phyloP scores from a whole-genome alignment of 768 basidiomycete species.

The Crepidotus variabilis region DNA sequence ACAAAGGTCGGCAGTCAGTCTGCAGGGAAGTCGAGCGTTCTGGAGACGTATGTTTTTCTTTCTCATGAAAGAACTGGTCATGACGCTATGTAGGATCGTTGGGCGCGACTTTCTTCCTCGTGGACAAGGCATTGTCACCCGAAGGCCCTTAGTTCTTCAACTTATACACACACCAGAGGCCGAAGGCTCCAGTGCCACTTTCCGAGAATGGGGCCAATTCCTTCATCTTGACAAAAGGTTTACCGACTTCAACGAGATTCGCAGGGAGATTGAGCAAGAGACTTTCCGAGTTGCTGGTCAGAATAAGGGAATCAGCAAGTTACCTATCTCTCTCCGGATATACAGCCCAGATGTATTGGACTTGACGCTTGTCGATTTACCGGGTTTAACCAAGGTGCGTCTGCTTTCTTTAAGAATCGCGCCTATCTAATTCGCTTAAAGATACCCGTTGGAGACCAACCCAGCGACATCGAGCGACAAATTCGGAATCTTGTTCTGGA shows the following conservation, averaged over 20 bases:
- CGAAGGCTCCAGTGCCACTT: slow-evolving; percentile 41
- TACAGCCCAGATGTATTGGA: slow-evolving; percentile 95
- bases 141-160: slow-evolving; percentile 92
- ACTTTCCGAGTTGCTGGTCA: slow-evolving; percentile 96
- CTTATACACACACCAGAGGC: slow-evolving; percentile 86
- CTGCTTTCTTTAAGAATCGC: background rate
- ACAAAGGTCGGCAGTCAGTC: slow-evolving; percentile 92
- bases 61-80: slow-evolving; percentile 1
- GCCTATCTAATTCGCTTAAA: slow-evolving; percentile 21
- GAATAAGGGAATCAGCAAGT: slow-evolving; percentile 96
- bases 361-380: slow-evolving; percentile 93
- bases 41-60: slow-evolving; percentile 75
- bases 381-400: slow-evolving; percentile 90
- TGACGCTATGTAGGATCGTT: slow-evolving; percentile 65
- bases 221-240: slow-evolving; percentile 94
- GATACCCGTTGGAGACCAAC: slow-evolving; percentile 97
- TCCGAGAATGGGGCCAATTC: slow-evolving; percentile 94
- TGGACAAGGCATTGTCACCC: slow-evolving; percentile 92
- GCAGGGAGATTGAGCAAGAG: slow-evolving; percentile 97
- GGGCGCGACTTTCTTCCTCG: slow-evolving; percentile 89
- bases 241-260: slow-evolving; percentile 93
- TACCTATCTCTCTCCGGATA: slow-evolving; percentile 94
- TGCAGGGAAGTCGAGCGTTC: slow-evolving; percentile 91
- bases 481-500: slow-evolving; percentile 93
- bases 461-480: slow-evolving; percentile 95